Evolutionary conservation across 208 protist species (phyloP), one percentile per base, ranked within the genome.

Genomic region (Herpetomonas samuelpessoai): DNA sequence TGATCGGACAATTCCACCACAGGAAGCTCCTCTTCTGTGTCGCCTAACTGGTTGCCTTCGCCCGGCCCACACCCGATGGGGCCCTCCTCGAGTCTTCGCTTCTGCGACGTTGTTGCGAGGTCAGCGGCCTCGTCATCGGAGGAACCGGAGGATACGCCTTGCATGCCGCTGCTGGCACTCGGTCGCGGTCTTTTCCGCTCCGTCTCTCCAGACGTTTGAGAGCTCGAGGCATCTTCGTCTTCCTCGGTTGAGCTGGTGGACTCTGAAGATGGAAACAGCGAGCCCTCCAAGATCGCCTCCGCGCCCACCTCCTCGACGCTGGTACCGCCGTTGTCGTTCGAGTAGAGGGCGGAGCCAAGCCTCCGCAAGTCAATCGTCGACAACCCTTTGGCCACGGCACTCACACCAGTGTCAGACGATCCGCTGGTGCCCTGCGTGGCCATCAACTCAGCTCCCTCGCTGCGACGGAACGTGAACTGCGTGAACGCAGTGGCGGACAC

Each of bases 401-500:
- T n/a, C n/a, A n/a, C n/a, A n/a, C n/a, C n/a, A n/a, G n/a, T n/a
- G n/a, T n/a, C n/a, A n/a, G n/a, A n/a, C n/a, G n/a, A n/a, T n/a
- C n/a, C n/a, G n/a, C n/a, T n/a, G 2, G 44, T 3, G 22, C 2
- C 7, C 22, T 7, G 45, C 9, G 29, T 29, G 24, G 19, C 46
- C 41, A 16, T 28, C 25, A 6, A 28, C 25, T 0, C 22, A 41
- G 9, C 25, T 24, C 12, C 19, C 2, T 28, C 28, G n/a, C 57
- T 31, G 25, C 49, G 28, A 35, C 31, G 52, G 45, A 84, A 80
- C 3, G 62, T 58, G 44, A 75, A 88, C 64, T 86, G 83, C 26
- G 86, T 83, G 26, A 90, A 77, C 10, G 86, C 69, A 27, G 86
- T 88, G 18, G 83, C 80, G 22, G 86, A 88, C 38, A 93, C 71